These are phyloP conservation scores for Peronospora farinosa DNA, from an alignment of 352 stramenopile species.

Conservation along the genomic window DNA sequence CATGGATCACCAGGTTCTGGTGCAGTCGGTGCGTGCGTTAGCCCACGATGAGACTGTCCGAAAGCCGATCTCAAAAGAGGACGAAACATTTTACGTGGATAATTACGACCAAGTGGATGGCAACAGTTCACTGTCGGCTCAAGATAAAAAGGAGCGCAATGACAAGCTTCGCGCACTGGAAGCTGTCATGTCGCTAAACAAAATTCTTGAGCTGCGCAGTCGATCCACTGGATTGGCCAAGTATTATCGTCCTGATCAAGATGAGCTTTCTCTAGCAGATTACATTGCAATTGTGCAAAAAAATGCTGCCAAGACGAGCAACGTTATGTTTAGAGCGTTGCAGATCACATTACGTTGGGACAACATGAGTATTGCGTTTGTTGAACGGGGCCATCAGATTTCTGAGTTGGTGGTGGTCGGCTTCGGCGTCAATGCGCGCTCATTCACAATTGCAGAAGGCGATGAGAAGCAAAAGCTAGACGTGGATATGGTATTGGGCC, in stretches of 20 bases:
- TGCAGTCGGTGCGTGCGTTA: constrained; percentile 42
- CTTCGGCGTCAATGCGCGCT: constrained; percentile 44
- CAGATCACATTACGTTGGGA: constrained; percentile 44
- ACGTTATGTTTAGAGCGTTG: constrained; percentile 55
- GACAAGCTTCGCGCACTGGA: constrained; percentile 41
- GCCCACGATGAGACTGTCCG: constrained; percentile 39
- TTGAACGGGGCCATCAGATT: constrained; percentile 36
- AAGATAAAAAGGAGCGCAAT: constrained; percentile 37
- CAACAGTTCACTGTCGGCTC: constrained; percentile 34
- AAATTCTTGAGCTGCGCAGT: constrained; percentile 46
- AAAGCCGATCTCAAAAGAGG: constrained; percentile 36
- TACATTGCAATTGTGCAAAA: constrained; percentile 37
- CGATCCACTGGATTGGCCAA: constrained; percentile 30
- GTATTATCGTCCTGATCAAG: constrained; percentile 37
- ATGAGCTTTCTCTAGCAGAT: constrained; percentile 39
- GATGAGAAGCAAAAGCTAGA: constrained; percentile 45
- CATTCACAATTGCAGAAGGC: constrained; percentile 35
- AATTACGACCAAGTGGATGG: constrained; percentile 44
- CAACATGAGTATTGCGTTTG: constrained; percentile 49
- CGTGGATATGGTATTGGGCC: constrained; percentile 41
- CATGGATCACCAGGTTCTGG: constrained; percentile 45
- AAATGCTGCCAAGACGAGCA: constrained; percentile 33
- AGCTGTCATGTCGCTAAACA: constrained; percentile 36
- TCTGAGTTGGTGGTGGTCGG: constrained; percentile 44
- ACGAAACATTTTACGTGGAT: constrained; percentile 43